Conservation (phyloP, 108 stramenopile species). For the Pinguiococcus pyrenoidosus region DNA sequence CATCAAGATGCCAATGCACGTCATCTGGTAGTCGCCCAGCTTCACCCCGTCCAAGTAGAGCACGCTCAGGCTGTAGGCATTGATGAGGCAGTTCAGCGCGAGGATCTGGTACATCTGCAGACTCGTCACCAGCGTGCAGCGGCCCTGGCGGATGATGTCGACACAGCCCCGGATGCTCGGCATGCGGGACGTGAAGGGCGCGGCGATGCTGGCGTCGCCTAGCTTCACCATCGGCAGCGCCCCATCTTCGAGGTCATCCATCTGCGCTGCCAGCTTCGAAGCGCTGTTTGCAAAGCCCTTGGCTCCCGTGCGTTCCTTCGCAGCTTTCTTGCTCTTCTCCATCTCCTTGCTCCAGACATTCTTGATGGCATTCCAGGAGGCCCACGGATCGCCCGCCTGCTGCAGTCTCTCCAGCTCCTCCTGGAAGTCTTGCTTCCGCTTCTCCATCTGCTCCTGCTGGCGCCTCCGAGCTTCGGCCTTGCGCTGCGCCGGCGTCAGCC, state of each 20-base stretch:
- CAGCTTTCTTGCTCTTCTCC: slow-evolving; percentile 40
- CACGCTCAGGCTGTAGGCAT: slow-evolving; percentile 83
- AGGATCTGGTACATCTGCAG: slow-evolving; percentile 69
- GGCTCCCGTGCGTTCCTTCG: slow-evolving; percentile 29
- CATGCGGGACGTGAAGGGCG: slow-evolving; percentile 91
- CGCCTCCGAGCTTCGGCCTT: too few relatives aligned
- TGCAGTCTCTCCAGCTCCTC: slow-evolving; percentile 64
- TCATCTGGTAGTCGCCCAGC: slow-evolving; percentile 92
- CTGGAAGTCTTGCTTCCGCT: slow-evolving; percentile 34
- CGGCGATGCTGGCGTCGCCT: slow-evolving; percentile 88
- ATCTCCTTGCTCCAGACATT: slow-evolving; percentile 43
- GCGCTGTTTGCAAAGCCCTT: neutral
- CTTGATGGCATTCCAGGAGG: slow-evolving; percentile 64
- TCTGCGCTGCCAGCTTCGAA: slow-evolving; percentile 7
- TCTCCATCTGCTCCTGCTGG: slow-evolving; percentile 40
- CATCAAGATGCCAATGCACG: slow-evolving; percentile 40
- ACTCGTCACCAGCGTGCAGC: slow-evolving; percentile 68
- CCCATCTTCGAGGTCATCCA: slow-evolving; percentile 61
- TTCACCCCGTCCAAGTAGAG: slow-evolving; percentile 92
- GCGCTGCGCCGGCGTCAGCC: too few relatives aligned
- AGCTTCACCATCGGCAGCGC: slow-evolving; percentile 78
- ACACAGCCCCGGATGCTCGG: slow-evolving; percentile 85
- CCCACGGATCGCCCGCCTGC: slow-evolving; percentile 62
- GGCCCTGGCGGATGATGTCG: slow-evolving; percentile 86
- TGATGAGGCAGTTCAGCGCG: slow-evolving; percentile 86